Base-by-base conservation (phyloP, 768 basidiomycete species). In the Leccinum truebloodii region DNA sequence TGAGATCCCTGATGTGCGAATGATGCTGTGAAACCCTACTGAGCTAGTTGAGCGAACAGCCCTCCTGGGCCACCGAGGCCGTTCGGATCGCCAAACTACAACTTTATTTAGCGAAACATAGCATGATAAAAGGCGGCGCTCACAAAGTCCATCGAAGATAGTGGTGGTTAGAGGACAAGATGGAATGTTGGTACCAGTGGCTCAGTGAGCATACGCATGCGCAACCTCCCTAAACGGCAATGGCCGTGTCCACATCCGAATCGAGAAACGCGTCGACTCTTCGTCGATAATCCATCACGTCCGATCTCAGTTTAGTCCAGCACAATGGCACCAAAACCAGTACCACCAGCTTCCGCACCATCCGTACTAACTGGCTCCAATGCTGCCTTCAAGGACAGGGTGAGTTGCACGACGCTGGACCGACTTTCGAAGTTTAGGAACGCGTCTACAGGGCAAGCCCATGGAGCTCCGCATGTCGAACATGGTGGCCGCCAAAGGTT, bases 381-480 rank as follows among this genome's bases (percentile, higher is more conserved):
- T 83, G 83, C 87, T 39, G 81, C 89, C 3, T 94, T 94, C 76
- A 92, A 94, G 75, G 92, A 94, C 80, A 94, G 90, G 83, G 92
- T 86, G 65, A 41, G 69, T 30, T 10, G 1, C 39, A 49, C 6
- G 55, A 5, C 20, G 48, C 39, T 5, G 20, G 26, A 49, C 39
- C 34, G 35, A n/a, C 3, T 44, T 34, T 61, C 41, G 20, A 37
- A 18, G 24, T 44, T 64, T 39, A 37, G 58, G 66, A 69, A 77
- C 75, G 69, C 71, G 73, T 74, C 64, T 54, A 26, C 65, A 97
- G 93, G 92, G 94, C 63, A 98, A 99, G 78, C 95, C 95, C 18
- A 98, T 95, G 89, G 96, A 99, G 77, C 88, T 98, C 65, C 89
- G 96, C 65, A 78, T 95, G 77, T 96, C 94, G 54, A 99, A 98